Evolutionary conservation across 257 asterid species (phyloP), one percentile per base, ranked within the genome.

Genomic region (Leonotis leonurus): DNA sequence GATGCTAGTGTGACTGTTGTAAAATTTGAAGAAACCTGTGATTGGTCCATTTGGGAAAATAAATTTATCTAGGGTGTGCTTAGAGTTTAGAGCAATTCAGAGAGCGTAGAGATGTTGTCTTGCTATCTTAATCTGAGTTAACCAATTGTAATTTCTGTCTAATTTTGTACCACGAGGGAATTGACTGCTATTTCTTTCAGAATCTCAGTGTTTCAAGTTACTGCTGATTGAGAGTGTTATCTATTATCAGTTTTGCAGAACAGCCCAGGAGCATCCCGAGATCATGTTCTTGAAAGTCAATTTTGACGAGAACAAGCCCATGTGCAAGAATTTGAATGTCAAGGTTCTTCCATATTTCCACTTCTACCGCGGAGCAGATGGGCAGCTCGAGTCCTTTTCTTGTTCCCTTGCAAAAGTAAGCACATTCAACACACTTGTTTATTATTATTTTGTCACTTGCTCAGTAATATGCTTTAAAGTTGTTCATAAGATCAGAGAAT

Each of bases 301-400:
- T 75, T 90, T 90, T 43, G 97, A 90, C 60, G 90, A 82, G 65
- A 90, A 90, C 74, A 90, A 90, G 73, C 85, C 89, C 40, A 83
- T 87, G 97, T 87, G 97, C 83, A 86, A 91, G 81, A 80, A n/a
- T 44, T 77, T 91, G 82, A 88, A 88, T 44, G 95, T 91, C 8
- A 91, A 81, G 81, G 95, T 88, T 78, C 98, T 91, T 60, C 96
- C 98, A 2, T 81, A 70, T 80, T 91, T 91, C 86, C 96, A 88
- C 73, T 91, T 88, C 82, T 88, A 88, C 71, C 90, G 98, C 14
- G 98, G 96, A 43, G 95, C 95, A 39, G 96, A 91, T 68, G 96
- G 98, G 57, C 92, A 76, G 69, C 84, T 91, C 20, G 96, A 91
- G 69, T 65, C 98, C 61, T 91, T 91, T 70, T 88, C 98, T 60